phyloP scores from a whole-genome alignment of 2,329 filamentous ascomycete species.

The Tolypocladium ovalisporum region DNA sequence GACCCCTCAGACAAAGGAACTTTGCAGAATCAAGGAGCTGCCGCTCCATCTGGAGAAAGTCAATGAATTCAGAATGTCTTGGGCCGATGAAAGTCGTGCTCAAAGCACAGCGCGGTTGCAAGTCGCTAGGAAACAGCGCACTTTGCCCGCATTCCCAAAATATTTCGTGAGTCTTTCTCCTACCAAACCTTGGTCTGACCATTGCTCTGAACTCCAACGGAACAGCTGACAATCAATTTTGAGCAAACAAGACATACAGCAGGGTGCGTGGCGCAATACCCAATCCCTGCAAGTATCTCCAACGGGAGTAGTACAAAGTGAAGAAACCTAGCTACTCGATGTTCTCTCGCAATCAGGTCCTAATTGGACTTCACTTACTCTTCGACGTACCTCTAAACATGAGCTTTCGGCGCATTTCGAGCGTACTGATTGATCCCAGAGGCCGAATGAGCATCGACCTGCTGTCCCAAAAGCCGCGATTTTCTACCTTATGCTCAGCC shows the following conservation, averaged over 20 bases:
- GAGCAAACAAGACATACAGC: background rate
- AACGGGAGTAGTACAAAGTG: background rate
- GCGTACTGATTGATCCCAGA: background rate
- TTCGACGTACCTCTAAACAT: background rate
- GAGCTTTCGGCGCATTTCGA: background rate
- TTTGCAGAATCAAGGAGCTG: no score
- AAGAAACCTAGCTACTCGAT: background rate
- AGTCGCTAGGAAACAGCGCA: background rate
- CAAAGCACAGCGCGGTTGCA: background rate
- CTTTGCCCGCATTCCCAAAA: background rate
- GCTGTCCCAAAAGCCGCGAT: background rate
- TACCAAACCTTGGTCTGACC: background rate
- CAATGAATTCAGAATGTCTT: no score
- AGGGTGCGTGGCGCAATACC: background rate
- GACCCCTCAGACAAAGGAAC: no score
- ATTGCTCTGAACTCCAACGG: background rate
- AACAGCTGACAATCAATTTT: background rate
- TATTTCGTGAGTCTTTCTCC: background rate
- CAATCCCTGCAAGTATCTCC: background rate
- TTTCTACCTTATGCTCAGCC: background rate
- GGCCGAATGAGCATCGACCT: background rate
- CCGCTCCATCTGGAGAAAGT: no score
- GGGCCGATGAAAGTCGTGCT: background rate
- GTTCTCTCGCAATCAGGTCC: background rate
- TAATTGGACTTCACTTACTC: background rate